A percentile compares a stretch with the other conserved stretches of the same genome.
Evolutionary conservation across 2,329 filamentous ascomycete species (phyloP).

Genomic region (Cordyceps cicadae): DNA sequence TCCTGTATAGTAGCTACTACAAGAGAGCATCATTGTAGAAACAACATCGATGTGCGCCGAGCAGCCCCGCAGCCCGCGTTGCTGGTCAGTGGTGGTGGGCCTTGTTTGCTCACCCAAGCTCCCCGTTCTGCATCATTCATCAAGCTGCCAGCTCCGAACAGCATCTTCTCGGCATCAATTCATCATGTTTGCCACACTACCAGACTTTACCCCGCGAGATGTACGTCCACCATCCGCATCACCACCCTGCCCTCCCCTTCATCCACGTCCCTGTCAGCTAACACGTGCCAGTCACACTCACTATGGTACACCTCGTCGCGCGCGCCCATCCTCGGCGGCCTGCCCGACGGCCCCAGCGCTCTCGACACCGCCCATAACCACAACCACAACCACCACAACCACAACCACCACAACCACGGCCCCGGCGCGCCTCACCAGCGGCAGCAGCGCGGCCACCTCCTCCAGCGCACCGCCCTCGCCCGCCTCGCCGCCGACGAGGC

Average conservation of each 20-base stretch:
- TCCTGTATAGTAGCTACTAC: no score
- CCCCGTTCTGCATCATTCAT: not conserved
- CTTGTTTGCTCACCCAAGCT: slow-evolving; percentile 1
- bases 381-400: slow-evolving; percentile 21
- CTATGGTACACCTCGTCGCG: slow-evolving; percentile 66
- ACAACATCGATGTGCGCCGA: no score
- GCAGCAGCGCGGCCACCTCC: slow-evolving; percentile 30
- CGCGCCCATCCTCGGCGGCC: slow-evolving; percentile 32
- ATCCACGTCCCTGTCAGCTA: not conserved
- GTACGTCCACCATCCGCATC: slow-evolving; percentile 36
- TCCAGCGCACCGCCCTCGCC: slow-evolving; percentile 55
- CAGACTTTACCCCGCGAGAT: slow-evolving; percentile 50
- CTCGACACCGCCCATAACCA: slow-evolving; percentile 18
- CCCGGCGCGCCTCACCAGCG: slow-evolving; percentile 3
- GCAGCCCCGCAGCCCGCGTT: no score
- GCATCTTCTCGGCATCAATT: not conserved
- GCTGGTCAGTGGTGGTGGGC: no score
- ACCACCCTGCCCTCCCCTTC: not conserved
- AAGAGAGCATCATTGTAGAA: no score
- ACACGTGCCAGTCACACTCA: slow-evolving; percentile 52
- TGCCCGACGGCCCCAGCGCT: slow-evolving; percentile 25
- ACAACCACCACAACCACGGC: slow-evolving; percentile 18
- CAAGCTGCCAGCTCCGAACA: not conserved
- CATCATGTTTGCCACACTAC: slow-evolving; percentile 1
- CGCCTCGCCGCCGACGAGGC: slow-evolving; percentile 70